Evolutionary conservation across 164 flowering plant genomes (phyloP).

Genomic region (Sedum album): DNA sequence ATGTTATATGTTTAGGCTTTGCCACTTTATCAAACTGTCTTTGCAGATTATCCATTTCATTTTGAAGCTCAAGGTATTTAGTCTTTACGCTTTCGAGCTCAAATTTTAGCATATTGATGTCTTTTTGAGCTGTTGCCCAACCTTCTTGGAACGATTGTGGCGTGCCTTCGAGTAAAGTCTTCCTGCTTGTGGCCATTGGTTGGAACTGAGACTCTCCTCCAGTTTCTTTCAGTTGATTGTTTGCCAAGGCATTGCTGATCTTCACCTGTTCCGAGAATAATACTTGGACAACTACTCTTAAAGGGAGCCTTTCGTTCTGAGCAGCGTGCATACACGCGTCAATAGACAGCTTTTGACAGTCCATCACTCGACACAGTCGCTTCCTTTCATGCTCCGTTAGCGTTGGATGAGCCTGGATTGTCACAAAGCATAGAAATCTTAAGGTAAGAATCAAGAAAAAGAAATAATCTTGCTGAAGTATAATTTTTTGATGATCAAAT

Average conservation of each 20-base stretch:
- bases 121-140: constrained; percentile 33
- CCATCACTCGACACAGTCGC: constrained; percentile 68
- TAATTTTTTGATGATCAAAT: background rate
- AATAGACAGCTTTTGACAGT: constrained; percentile 62
- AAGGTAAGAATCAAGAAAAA: background rate
- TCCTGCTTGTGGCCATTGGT: background rate
- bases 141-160: constrained; percentile 17
- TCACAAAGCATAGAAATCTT: background rate
- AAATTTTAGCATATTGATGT: constrained; percentile 37
- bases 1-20: constrained; percentile 24
- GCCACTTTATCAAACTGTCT: constrained; percentile 37
- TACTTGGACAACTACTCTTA: constrained; percentile 70
- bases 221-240: constrained; percentile 24
- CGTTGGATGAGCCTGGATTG: constrained; percentile 55
- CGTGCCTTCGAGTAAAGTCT: constrained; percentile 1
- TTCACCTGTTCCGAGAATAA: constrained; percentile 70
- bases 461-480: background rate
- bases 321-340: constrained; percentile 89
- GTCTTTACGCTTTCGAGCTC: constrained; percentile 55
- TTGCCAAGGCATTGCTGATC: constrained; percentile 48
- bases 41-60: constrained; percentile 47
- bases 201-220: constrained; percentile 21
- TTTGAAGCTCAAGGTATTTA: constrained; percentile 46
- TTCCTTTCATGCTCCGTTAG: constrained; percentile 59
- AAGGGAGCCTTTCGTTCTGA: constrained; percentile 81